Percentiles rank a stretch among this genome's conserved stretches.
These are phyloP conservation scores for Bipolaris sorokiniana DNA, from an alignment of 2,329 filamentous ascomycete genomes.

Conservation along the genomic window DNA sequence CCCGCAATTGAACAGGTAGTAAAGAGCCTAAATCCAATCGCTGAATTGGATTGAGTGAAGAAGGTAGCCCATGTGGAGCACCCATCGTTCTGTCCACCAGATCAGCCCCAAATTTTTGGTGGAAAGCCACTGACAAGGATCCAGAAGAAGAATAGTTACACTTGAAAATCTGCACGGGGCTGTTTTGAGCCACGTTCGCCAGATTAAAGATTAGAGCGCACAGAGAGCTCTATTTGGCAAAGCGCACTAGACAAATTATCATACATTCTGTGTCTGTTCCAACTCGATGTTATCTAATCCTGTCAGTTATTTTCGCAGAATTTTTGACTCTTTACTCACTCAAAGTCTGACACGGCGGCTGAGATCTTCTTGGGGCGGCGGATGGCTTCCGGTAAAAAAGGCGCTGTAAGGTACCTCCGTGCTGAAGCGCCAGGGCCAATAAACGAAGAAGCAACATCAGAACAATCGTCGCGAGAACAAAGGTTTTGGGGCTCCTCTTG, in stretches of 20 bases:
- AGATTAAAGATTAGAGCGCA: neutral
- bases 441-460: constrained; percentile 8
- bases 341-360: neutral
- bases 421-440: neutral
- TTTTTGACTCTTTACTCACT: too few relatives aligned
- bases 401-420: neutral
- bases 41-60: too few relatives aligned
- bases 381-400: neutral
- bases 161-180: too few relatives aligned
- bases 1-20: too few relatives aligned
- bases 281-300: neutral
- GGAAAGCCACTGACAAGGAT: too few relatives aligned
- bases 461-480: constrained; percentile 3
- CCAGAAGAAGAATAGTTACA: too few relatives aligned
- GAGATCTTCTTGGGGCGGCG: neutral
- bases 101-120: too few relatives aligned
- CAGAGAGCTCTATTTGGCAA: neutral
- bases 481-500: constrained; percentile 4
- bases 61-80: too few relatives aligned
- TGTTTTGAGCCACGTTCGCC: neutral
- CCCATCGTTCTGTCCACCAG: too few relatives aligned
- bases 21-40: too few relatives aligned
- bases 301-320: too few relatives aligned
- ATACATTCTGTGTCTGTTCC: neutral
- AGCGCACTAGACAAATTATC: neutral